These are phyloP conservation scores for Solanum rostratum DNA, from an alignment of 257 asterid genomes.

Conservation along the genomic window DNA sequence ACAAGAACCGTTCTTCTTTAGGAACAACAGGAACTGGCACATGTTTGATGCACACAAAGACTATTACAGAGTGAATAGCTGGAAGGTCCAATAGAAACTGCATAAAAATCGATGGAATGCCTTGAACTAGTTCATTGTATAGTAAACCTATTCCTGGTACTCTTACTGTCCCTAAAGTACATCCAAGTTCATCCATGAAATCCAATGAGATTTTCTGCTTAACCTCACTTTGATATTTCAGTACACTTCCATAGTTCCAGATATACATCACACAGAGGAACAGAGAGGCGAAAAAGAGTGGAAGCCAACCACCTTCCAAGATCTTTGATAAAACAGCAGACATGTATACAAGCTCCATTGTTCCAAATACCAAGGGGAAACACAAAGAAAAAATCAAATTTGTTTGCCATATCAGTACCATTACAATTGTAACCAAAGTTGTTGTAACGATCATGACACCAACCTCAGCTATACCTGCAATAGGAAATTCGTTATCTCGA, in stretches of 20 bases:
- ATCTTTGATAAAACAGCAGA: constrained; percentile 81
- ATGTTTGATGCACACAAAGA: constrained; percentile 85
- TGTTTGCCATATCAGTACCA: constrained; percentile 89
- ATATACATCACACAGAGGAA: constrained; percentile 77
- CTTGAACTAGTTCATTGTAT: constrained; percentile 85
- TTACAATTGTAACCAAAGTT: constrained; percentile 68
- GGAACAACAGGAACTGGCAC: constrained; percentile 88
- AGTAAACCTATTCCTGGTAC: constrained; percentile 87
- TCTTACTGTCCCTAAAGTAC: constrained; percentile 69
- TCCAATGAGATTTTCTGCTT: constrained; percentile 71
- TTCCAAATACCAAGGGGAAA: constrained; percentile 67
- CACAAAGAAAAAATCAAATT: constrained; percentile 53
- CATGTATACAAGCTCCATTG: constrained; percentile 66
- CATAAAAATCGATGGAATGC: constrained; percentile 76
- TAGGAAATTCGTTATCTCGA: not conserved
- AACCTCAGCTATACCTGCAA: constrained; percentile 90
- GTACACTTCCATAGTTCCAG: constrained; percentile 89
- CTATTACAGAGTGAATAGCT: constrained; percentile 72
- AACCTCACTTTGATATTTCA: constrained; percentile 80
- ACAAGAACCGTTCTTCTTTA: constrained; percentile 75
- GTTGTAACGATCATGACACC: constrained; percentile 96
- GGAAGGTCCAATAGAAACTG: constrained; percentile 80
- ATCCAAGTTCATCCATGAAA: constrained; percentile 68
- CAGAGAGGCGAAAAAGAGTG: constrained; percentile 62
- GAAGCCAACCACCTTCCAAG: constrained; percentile 96